phyloP scores from a whole-genome alignment of 2,329 filamentous ascomycete genomes.

The Fusarium fracticaudum region DNA sequence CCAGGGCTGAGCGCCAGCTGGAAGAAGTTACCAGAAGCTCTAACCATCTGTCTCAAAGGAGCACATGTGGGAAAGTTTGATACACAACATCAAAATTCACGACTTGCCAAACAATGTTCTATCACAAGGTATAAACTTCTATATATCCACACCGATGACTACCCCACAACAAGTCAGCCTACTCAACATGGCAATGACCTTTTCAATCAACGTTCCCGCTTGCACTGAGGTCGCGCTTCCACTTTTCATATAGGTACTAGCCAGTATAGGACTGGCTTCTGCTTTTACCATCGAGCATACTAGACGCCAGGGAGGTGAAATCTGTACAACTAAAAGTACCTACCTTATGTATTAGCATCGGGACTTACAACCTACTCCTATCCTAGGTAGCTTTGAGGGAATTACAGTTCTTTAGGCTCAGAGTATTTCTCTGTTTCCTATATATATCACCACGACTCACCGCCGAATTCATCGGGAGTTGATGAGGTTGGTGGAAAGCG shows the following conservation, averaged over 20 bases:
- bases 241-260: neutral
- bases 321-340: neutral
- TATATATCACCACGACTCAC: neutral
- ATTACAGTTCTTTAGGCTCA: neutral
- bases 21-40: neutral
- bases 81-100: neutral
- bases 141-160: neutral
- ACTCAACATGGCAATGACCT: no score
- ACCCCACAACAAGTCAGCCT: neutral
- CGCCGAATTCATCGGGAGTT: neutral
- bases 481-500: neutral
- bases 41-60: no score
- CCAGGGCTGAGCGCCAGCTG: neutral
- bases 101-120: neutral
- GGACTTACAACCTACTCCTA: neutral
- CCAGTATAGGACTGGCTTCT: neutral
- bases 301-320: neutral
- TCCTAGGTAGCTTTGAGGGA: neutral
- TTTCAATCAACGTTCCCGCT: no score
- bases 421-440: fast-evolving
- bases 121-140: neutral
- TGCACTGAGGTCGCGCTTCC: no score
- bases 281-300: neutral
- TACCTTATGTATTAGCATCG: neutral
- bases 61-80: neutral